Evolutionary conservation across 805 yeast species (phyloP).

Genomic region (Lachancea meyersii): DNA sequence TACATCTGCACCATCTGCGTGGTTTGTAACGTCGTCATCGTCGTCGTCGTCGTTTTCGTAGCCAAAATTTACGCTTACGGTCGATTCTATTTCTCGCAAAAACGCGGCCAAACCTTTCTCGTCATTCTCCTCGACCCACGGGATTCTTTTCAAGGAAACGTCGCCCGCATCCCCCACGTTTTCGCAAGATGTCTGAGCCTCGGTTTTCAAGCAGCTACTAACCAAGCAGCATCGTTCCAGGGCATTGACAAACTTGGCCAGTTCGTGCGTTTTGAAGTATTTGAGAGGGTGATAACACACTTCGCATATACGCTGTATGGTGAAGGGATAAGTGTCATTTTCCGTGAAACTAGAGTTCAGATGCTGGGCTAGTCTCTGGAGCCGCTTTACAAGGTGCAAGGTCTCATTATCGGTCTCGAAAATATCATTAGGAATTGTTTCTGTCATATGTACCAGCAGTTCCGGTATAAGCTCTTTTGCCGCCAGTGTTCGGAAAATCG

Average conservation of each 20-base stretch:
- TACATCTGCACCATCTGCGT: constrained; percentile 9
- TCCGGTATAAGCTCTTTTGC: constrained; percentile 18
- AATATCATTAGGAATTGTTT: constrained; percentile 23
- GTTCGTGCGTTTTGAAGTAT: constrained; percentile 31
- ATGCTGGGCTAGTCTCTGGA: constrained; percentile 13
- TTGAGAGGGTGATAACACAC: constrained; percentile 40
- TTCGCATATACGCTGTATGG: constrained; percentile 44
- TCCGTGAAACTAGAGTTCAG: constrained; percentile 16
- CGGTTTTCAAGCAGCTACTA: constrained; percentile 13
- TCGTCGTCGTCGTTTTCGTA: constrained; percentile 27
- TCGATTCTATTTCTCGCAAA: constrained; percentile 27
- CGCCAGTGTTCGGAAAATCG: constrained; percentile 9
- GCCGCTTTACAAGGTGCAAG: constrained; percentile 6
- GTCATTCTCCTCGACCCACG: constrained; percentile 23
- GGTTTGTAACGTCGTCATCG: constrained; percentile 13
- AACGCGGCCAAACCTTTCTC: constrained; percentile 20
- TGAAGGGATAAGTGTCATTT: constrained; percentile 38
- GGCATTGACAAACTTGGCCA: constrained; percentile 42
- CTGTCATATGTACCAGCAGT: constrained; percentile 20
- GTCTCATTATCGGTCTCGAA: constrained; percentile 10
- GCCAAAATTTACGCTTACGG: constrained; percentile 30
- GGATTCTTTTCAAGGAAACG: constrained; percentile 26
- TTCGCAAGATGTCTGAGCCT: constrained; percentile 1
- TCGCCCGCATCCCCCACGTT: constrained; percentile 17
- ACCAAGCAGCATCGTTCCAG: constrained; percentile 31